These are phyloP conservation scores for Aspergillus mulundensis DNA, from an alignment of 495 filamentous ascomycete species.

Conservation along the genomic window DNA sequence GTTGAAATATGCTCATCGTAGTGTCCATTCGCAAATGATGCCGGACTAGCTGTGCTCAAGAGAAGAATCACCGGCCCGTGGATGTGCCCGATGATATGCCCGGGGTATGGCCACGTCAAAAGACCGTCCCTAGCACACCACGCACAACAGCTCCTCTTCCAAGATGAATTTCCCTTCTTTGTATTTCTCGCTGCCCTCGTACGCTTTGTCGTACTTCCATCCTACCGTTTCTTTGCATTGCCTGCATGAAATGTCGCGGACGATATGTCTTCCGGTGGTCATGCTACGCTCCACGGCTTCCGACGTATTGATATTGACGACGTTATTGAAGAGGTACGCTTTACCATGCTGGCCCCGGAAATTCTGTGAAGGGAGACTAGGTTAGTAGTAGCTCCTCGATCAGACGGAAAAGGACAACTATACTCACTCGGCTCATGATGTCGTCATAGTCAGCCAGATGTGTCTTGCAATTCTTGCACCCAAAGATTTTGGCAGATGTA, in stretches of 20 bases:
- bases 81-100: background rate
- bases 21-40: conserved; percentile 12
- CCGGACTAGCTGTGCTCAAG: conserved; percentile 1
- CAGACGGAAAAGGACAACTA: conserved; percentile 8
- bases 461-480: conserved; percentile 92
- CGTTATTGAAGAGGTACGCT: conserved; percentile 90
- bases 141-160: conserved; percentile 85
- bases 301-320: conserved; percentile 81
- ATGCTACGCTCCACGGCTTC: conserved; percentile 91
- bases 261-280: conserved; percentile 95
- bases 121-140: conserved; percentile 51
- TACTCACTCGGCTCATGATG: conserved; percentile 83
- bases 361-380: conserved; percentile 54
- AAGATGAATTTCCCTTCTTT: conserved; percentile 98
- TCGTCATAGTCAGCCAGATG: conserved; percentile 93
- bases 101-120: background rate
- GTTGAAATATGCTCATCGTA: conserved; percentile 20
- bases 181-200: conserved; percentile 87
- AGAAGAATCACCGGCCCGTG: background rate
- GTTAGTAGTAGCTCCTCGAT: conserved; percentile 11
- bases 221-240: conserved; percentile 90
- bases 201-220: conserved; percentile 99
- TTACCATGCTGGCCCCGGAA: conserved; percentile 99
- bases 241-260: conserved; percentile 84
- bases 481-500: conserved; percentile 83